Percentiles rank a stretch among this genome's conserved stretches.
phyloP scores from a whole-genome alignment of 1,284 basidiomycete species.

The Thelephora terrestris region DNA sequence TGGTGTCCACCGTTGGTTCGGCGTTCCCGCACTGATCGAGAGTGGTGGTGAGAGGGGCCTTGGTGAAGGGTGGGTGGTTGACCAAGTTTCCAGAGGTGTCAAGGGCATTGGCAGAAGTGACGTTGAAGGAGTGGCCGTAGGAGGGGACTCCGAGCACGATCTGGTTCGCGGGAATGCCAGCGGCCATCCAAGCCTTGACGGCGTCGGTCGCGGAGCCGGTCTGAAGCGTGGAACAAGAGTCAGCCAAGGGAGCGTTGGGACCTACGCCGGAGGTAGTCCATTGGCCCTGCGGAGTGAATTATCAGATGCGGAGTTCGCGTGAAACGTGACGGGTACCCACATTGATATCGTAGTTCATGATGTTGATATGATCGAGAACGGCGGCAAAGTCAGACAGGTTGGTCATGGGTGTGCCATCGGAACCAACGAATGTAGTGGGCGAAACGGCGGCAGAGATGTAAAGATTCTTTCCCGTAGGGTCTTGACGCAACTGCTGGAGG shows the following conservation, averaged over 20 bases:
- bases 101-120: constrained; percentile 24
- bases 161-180: constrained; percentile 52
- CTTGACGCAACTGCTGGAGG: constrained; percentile 37
- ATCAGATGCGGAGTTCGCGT: too few species aligned
- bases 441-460: constrained; percentile 51
- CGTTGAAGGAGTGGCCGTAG: constrained; percentile 40
- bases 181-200: constrained; percentile 49
- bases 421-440: constrained; percentile 43
- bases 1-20: constrained; percentile 26
- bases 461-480: constrained; percentile 18
- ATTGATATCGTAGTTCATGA: constrained; percentile 66
- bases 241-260: constrained; percentile 60
- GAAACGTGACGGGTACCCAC: not conserved
- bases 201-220: constrained; percentile 54
- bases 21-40: constrained; percentile 30
- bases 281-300: not conserved
- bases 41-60: constrained; percentile 15
- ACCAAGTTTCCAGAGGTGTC: constrained; percentile 15
- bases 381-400: constrained; percentile 51
- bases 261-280: constrained; percentile 26
- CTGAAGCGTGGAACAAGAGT: constrained; percentile 47
- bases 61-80: constrained; percentile 30
- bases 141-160: constrained; percentile 57
- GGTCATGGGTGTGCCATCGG: constrained; percentile 38
- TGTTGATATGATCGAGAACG: constrained; percentile 54